Percentiles rank a stretch among this genome's conserved stretches.
These are phyloP conservation scores for Zelopaecilomyces penicillatus DNA, from an alignment of 2,329 filamentous ascomycete species.

Conservation along the genomic window DNA sequence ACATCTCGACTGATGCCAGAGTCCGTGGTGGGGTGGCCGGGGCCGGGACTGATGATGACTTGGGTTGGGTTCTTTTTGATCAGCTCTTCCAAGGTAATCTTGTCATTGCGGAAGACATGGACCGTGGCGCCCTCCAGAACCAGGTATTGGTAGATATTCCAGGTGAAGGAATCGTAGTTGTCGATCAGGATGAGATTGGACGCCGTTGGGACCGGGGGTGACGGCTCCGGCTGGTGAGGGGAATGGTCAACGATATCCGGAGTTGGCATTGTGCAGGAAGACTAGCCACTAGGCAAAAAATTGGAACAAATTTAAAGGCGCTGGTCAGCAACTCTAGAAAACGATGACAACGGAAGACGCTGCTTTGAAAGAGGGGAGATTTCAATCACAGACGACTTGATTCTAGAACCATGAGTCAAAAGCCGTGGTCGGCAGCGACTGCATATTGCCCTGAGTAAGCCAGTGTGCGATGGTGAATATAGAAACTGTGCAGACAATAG, in stretches of 20 bases:
- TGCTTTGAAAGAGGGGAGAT: neutral
- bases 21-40: constrained; percentile 84
- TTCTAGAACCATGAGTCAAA: no score
- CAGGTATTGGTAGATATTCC: constrained; percentile 98
- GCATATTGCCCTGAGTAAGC: no score
- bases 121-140: constrained; percentile 91
- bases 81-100: constrained; percentile 77
- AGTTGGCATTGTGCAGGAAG: constrained; percentile 36
- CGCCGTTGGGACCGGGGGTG: constrained; percentile 65
- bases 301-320: neutral
- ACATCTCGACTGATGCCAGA: constrained; percentile 89
- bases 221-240: constrained; percentile 71
- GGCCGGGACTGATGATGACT: constrained; percentile 88
- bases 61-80: constrained; percentile 82
- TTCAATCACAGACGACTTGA: neutral
- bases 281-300: neutral
- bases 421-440: no score
- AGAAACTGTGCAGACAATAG: no score
- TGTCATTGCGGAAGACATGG: constrained; percentile 85
- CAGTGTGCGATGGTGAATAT: no score
- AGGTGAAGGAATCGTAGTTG: constrained; percentile 99
- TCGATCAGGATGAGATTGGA: constrained; percentile 92
- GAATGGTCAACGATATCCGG: constrained; percentile 65
- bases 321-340: neutral
- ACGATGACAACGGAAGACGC: neutral